These are phyloP conservation scores for Mucor plumbeus DNA, from an alignment of 371 early-diverging fungal genomes.

Conservation along the genomic window DNA sequence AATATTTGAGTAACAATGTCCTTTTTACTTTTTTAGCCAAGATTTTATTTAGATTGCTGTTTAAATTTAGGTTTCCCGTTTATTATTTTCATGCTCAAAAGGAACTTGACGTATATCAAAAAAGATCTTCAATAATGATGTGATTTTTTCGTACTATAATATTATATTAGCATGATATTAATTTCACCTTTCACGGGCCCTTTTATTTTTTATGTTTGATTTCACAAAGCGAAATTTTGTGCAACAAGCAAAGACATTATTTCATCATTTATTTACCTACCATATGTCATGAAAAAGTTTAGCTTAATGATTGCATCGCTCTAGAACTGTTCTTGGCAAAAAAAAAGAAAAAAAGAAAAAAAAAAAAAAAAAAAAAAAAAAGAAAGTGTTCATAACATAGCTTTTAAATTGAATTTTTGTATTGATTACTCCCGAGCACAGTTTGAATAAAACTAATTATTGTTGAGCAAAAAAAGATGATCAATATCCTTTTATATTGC, in stretches of 20 bases:
- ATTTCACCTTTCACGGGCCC: not conserved
- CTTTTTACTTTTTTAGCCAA: not conserved
- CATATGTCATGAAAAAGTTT: not conserved
- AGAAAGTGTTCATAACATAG: no score
- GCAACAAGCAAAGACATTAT: not conserved
- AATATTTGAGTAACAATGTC: not conserved
- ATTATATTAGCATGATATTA: no score
- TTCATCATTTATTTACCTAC: not conserved
- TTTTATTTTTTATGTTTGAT: not conserved
- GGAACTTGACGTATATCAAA: not conserved
- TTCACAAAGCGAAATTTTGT: not conserved
- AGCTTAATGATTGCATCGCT: not conserved
- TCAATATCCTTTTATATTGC: not conserved
- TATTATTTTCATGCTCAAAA: not conserved
- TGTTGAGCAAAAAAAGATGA: not conserved
- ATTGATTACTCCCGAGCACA: not conserved
- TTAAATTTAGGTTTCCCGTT: no score
- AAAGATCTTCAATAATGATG: not conserved
- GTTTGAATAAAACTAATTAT: not conserved
- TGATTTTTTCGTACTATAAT: not conserved
- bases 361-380: not conserved
- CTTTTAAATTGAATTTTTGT: not conserved
- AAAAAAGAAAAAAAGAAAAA: not conserved
- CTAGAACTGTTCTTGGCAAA: not conserved
- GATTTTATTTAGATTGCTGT: not conserved